Base-by-base conservation (phyloP, 2,329 filamentous ascomycete genomes). In the Pseudomassariella vexata region DNA sequence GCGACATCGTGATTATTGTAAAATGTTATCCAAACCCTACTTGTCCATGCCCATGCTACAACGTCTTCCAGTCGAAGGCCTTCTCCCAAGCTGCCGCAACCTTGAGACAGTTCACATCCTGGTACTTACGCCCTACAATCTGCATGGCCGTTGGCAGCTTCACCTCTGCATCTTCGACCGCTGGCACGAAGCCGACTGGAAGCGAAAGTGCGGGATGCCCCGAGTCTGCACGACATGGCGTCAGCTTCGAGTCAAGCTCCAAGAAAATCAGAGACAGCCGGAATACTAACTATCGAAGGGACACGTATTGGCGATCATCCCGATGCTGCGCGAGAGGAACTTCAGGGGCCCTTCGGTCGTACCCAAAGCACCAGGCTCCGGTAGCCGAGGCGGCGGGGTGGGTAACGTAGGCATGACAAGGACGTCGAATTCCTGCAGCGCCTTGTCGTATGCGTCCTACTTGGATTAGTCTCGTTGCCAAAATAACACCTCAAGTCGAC, bases 11-110 rank as follows among this genome's bases (percentile, higher is more conserved):
- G n/a, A n/a, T n/a, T n/a, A n/a, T n/a, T n/a, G n/a, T n/a, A n/a
- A n/a, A n/a, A n/a, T n/a, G n/a, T n/a, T n/a, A n/a, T n/a, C n/a
- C n/a, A n/a, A n/a, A n/a, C n/a, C n/a, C n/a, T n/a, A n/a, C n/a
- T n/a, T n/a, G n/a, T n/a, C n/a, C n/a, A n/a, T n/a, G n/a, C n/a
- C n/a, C n/a, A n/a, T n/a, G n/a, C n/a, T n/a, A n/a, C n/a, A n/a
- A n/a, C n/a, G n/a, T n/a, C n/a, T n/a, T n/a, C 20, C 48, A 54
- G 14, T 53, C 46, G 30, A 44, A 47, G 9, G 32, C 37, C 21
- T 41, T 48, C 26, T 54, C 49, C 51, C 50, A 53, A 8, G 50
- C 50, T 3, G 46, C 44, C 0, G 48, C 50, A 6, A 47, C 43
- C 21, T 43, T 49, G 2, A 54, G 38, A 9, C 47, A 47, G 23